Evolutionary conservation across 179 eudicot species (phyloP), one percentile per base, ranked within the genome.

Genomic region (Actinidia chinensis): DNA sequence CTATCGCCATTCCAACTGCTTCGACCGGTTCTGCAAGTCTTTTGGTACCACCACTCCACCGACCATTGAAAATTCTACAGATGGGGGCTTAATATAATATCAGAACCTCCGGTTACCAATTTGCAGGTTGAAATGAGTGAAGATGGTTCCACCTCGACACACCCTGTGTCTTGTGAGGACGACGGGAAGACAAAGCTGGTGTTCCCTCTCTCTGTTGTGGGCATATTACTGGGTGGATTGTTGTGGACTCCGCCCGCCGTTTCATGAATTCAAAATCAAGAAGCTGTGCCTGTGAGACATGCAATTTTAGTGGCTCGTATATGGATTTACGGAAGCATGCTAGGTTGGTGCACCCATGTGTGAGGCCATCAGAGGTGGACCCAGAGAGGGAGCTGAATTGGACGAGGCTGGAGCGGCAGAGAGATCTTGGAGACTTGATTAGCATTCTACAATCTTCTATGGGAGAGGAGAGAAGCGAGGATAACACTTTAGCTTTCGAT

Each of bases 141-240:
- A 43, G 87, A 87, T 59, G 82, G 78, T 8, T 81, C 89, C n/a
- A 18, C 59, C 22, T 76, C 87, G 43, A 52, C 48, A 44, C 82
- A 76, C 13, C 77, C 82, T 52, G 71, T 85, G 14, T 68, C 85
- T 8, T 80, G 83, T 72, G 88, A 87, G 80, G 83, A 86, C 47
- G 82, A 84, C 65, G 81, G 68, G 69, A 81, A 82, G 75, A 69
- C 84, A 13, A 87, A 89, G 66, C 86, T 93, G 23, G 79, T 83
- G 23, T 93, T 97, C 83, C 98, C 98, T 77, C 91, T n/a, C n/a
- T 95, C 5, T 95, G 98, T 75, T 90, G 98, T 1, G 97, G 97
- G 25, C 83, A 79, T 47, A 79, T 95, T 42, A 84, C 83, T 15
- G 95, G 97, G 46, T 95, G 98, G 93, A 80, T 80, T 17, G 93